phyloP scores from a whole-genome alignment of 2,329 filamentous ascomycete genomes.

The Neofusicoccum parvum region DNA sequence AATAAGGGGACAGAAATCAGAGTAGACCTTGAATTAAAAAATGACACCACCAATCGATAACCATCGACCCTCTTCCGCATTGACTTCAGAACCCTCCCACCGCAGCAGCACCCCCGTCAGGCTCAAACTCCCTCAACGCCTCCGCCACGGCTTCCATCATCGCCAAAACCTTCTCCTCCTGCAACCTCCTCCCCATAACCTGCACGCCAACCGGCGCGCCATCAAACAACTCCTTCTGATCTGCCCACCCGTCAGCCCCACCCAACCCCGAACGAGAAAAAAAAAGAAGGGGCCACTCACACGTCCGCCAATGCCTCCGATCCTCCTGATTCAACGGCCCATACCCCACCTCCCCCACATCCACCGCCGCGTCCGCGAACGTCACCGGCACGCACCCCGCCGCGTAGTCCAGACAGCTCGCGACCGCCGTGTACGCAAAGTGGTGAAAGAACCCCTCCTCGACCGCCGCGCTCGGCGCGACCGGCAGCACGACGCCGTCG shows the following conservation, averaged over 20 bases:
- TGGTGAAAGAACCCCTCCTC: constrained; percentile 23
- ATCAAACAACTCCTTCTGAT: constrained; percentile 23
- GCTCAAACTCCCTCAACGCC: neutral
- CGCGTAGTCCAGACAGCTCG: constrained; percentile 3
- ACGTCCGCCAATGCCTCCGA: neutral
- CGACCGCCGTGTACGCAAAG: constrained; percentile 17
- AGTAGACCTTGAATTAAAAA: too few relatives aligned
- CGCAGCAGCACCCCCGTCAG: too few relatives aligned
- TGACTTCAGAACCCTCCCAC: too few relatives aligned
- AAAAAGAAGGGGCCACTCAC: neutral
- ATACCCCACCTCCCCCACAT: neutral
- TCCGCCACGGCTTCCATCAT: constrained; percentile 16
- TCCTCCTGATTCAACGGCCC: neutral
- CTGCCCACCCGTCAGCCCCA: constrained; percentile 1
- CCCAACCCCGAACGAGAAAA: too few relatives aligned
- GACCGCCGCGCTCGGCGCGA: constrained; percentile 18
- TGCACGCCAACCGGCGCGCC: constrained; percentile 29
- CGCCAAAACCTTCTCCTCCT: constrained; percentile 29
- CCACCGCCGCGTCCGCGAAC: neutral
- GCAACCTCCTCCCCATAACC: constrained; percentile 28
- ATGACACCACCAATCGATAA: too few relatives aligned
- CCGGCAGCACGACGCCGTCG: too few relatives aligned
- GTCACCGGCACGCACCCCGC: constrained; percentile 12
- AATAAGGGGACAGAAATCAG: too few relatives aligned
- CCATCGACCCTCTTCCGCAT: too few relatives aligned